Conservation (phyloP, 306 rosid species). For the Glycine tomentella region DNA sequence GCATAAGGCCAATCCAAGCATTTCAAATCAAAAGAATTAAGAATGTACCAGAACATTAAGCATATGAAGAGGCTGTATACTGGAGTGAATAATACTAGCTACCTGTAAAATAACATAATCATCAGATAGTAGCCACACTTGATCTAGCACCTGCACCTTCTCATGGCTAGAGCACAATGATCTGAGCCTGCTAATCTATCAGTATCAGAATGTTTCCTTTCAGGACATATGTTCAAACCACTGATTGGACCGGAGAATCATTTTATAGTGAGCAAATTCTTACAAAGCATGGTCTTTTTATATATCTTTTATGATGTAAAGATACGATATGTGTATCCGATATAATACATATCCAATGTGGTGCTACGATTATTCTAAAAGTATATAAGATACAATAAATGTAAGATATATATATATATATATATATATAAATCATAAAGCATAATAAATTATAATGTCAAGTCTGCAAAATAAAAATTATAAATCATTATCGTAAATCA, state of each 20-base stretch:
- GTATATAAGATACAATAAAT: background rate
- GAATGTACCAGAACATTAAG: conserved; percentile 52
- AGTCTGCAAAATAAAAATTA: too few species aligned
- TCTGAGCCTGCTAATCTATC: background rate
- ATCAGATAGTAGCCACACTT: background rate
- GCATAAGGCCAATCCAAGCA: conserved; percentile 18
- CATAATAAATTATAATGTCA: too few species aligned
- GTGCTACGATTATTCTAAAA: background rate
- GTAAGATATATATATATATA: background rate
- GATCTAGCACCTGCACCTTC: too few species aligned
- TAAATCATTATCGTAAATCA: too few species aligned
- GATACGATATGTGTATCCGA: background rate
- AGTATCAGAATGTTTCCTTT: background rate
- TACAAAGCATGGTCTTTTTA: background rate
- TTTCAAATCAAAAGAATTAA: conserved; percentile 10
- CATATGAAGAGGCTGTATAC: conserved; percentile 59
- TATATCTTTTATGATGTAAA: background rate
- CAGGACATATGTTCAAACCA: background rate
- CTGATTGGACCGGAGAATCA: conserved; percentile 20
- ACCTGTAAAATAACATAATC: conserved; percentile 47
- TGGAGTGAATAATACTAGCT: conserved; percentile 52
- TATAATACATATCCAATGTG: background rate
- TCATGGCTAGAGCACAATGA: background rate
- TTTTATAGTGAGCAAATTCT: background rate
- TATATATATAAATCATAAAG: too few species aligned